phyloP scores from a whole-genome alignment of 2,329 filamentous ascomycete genomes.

The Geoglossum cookeanum region DNA sequence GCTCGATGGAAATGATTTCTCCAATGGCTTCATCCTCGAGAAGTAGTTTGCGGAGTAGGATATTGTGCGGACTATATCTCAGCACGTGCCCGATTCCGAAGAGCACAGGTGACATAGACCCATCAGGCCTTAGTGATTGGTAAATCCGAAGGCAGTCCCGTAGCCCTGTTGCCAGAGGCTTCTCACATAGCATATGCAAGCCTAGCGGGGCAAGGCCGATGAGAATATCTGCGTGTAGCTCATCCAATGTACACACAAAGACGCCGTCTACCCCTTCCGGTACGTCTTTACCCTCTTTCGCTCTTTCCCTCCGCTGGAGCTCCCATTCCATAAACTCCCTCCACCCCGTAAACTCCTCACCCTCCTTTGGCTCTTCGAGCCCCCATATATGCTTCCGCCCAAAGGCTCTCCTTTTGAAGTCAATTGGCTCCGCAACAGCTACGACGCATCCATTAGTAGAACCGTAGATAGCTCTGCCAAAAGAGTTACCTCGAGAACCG shows the following conservation, averaged over 20 bases:
- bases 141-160: constrained; percentile 62
- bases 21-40: constrained; percentile 60
- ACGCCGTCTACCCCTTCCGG: constrained; percentile 40
- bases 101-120: constrained; percentile 24
- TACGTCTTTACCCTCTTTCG: constrained; percentile 29
- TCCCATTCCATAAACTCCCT: constrained; percentile 59
- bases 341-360: constrained; percentile 58
- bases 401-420: constrained; percentile 55
- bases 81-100: constrained; percentile 92
- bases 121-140: constrained; percentile 25
- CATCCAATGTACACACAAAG: constrained; percentile 64
- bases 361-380: constrained; percentile 27
- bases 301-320: constrained; percentile 35
- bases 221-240: constrained; percentile 70
- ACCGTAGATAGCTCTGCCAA: constrained; percentile 47
- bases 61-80: constrained; percentile 84
- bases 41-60: constrained; percentile 60
- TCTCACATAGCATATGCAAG: constrained; percentile 86
- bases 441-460: constrained; percentile 49
- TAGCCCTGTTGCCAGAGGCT: constrained; percentile 69
- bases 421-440: constrained; percentile 64
- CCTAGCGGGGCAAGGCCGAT: constrained; percentile 47
- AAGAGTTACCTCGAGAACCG: constrained; percentile 58
- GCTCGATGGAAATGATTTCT: constrained; percentile 67
- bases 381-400: constrained; percentile 59